Conservation (phyloP, 2,329 filamentous ascomycete species). For the Colletotrichum sp. region DNA sequence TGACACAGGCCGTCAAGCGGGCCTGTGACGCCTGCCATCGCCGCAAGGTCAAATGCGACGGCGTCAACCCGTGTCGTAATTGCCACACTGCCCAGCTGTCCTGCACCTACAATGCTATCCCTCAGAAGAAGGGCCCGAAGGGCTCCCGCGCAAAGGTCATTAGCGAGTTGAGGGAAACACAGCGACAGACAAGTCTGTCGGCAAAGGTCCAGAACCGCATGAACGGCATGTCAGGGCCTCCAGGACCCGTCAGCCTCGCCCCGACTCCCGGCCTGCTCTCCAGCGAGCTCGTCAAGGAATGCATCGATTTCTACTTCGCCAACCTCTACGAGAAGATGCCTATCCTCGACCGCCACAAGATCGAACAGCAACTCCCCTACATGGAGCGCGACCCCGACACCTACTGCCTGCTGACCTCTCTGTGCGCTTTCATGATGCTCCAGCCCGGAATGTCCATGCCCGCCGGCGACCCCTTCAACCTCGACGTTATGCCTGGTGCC, state of each 20-base stretch:
- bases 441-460: constrained; percentile 72
- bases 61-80: constrained; percentile 73
- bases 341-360: constrained; percentile 61
- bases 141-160: constrained; percentile 78
- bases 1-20: constrained; percentile 61
- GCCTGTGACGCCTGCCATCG: constrained; percentile 78
- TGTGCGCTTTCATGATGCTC: constrained; percentile 72
- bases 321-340: constrained; percentile 70
- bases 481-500: constrained; percentile 61
- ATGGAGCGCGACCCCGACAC: constrained; percentile 68
- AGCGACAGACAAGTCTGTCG: constrained; percentile 69
- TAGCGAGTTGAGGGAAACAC: constrained; percentile 73
- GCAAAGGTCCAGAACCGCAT: constrained; percentile 66
- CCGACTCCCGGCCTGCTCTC: constrained; percentile 67
- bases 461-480: constrained; percentile 58
- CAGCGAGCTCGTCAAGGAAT: constrained; percentile 68
- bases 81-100: constrained; percentile 70
- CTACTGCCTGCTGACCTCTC: constrained; percentile 68
- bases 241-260: constrained; percentile 50
- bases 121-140: constrained; percentile 79
- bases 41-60: constrained; percentile 77
- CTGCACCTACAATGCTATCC: constrained; percentile 78
- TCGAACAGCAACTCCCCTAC: constrained; percentile 64
- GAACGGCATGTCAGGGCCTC: constrained; percentile 57
- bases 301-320: constrained; percentile 71